Evolutionary conservation across 441 rosid genomes (phyloP), one percentile per base, ranked within the genome.

Genomic region (Adansonia gregorii): DNA sequence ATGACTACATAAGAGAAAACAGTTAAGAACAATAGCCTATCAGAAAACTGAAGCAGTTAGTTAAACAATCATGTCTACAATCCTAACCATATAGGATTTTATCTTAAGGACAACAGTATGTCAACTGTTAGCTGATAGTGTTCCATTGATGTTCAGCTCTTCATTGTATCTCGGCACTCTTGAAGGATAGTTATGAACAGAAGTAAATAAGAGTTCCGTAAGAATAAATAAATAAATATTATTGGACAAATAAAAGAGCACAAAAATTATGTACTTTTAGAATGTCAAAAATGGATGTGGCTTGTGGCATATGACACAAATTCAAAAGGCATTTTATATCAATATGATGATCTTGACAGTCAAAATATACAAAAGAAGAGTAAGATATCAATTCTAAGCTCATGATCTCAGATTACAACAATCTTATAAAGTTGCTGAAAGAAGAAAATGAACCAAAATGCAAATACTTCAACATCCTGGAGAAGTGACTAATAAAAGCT

Each of bases 401-500:
- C 63, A 54, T 54, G n/a, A 12, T 54, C 63, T 71, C n/a, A n/a
- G 63, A 54, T n/a, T 71, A 54, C 17, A 48, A 31, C 27, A 31
- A 52, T 9, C 48, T 51, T n/a, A 71, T 35, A 2, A 71, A 35
- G 54, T 51, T 31, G 31, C 24, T 71, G 27, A 71, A 71, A 71
- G 0, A 9, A 69, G 59, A 69, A 69, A 69, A 24, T 7, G 6
- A 4, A 31, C 10, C 8, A 71, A 52, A 31, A 71, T 35, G 20
- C 20, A 56, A 58, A 22, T 58, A 54, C 20, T 52, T 49, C 22
- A 51, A 35, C 15, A 35, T 41, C 45, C 31, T 9, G 49, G 41
- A 65, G 66, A 73, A 67, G n/a, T 48, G 63, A 61, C 49, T 17
- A 24, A 59, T 46, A 24, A 78, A 31, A 68, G n/a, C 46, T 56